Base-by-base conservation (phyloP, 1,139 yeast species). In the Entelexis sorbosivorans region DNA sequence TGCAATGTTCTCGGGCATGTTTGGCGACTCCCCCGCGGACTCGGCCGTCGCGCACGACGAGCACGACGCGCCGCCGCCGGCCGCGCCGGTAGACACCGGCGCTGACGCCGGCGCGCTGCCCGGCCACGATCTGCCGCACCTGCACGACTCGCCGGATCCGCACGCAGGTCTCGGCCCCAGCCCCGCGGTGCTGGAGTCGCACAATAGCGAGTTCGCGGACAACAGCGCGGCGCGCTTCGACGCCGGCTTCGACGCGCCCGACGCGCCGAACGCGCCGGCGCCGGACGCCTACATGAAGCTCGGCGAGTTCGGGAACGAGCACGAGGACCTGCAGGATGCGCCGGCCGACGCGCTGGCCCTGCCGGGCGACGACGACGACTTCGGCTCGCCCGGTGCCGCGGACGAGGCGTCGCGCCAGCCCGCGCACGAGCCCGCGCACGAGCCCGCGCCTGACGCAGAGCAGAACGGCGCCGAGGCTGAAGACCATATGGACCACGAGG, bases 1-100 rank as follows among this genome's bases (percentile, higher is more conserved):
- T 16, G 36, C 31, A 9, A n/a, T 47, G 40, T 28, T 47, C 16
- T 22, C 46, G 19, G 39, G 39, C 26, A 44, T 44, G 47, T 33
- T 44, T 26, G 39, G 32, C 33, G 45, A 34, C 32, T 40, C 45
- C 13, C 50, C 45, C 8, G 24, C 29, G 17, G 42, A 26, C 47
- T 17, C 45, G 5, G 45, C 7, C 20, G 26, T 2, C 20, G 22
- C 31, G 34, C 10, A 32, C 44, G 31, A 46, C 19, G 44, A 26
- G 39, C 34, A 22, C 8, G 33, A 6, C 29, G 20, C 20, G n/a
- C 29, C 29, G 19, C 33, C 38, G 36, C 32, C 29, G 6, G 6
- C 5, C 40, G 35, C 20, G 10, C 16, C 26, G 28, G 28, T 13
- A 11, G 40, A 36, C 28, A 16, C 28, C 8, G 28, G 7, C 10